A percentile compares a stretch with the other conserved stretches of the same genome.
phyloP scores from a whole-genome alignment of 345 rosid species.

The Eucalyptus sp. region DNA sequence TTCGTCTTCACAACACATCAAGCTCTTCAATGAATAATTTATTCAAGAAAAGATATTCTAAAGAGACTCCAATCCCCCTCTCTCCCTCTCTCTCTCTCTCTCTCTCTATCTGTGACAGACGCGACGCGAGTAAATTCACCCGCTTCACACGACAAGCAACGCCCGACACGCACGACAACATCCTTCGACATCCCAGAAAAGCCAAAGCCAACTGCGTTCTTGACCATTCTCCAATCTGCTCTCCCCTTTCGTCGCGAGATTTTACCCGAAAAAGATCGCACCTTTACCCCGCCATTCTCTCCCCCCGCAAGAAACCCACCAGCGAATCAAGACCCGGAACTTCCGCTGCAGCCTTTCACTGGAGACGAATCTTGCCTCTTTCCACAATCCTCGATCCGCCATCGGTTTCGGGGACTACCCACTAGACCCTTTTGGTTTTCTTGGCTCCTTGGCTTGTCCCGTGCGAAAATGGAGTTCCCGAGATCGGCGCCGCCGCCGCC shows the following conservation, averaged over 20 bases:
- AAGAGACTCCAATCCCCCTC: not conserved
- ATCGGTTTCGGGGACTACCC: not conserved
- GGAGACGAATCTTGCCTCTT: not conserved
- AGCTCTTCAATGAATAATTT: not conserved
- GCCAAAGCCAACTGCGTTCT: not conserved
- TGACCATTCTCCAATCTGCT: not conserved
- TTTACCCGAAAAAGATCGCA: not conserved
- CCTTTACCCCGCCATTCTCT: not conserved
- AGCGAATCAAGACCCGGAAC: not conserved
- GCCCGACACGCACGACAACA: not conserved
- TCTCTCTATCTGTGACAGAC: not conserved
- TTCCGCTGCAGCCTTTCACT: not conserved
- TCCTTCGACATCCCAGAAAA: not conserved
- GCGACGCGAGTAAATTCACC: not conserved
- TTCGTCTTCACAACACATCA: no score
- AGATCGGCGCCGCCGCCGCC: not conserved
- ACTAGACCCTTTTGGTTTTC: not conserved
- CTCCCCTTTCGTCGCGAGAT: not conserved
- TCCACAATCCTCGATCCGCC: not conserved
- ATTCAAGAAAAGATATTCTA: not conserved
- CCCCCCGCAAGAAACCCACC: not conserved
- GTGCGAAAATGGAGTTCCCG: slow-evolving; percentile 3
- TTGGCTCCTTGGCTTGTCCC: not conserved
- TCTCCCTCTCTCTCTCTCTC: not conserved
- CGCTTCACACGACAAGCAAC: not conserved